Evolutionary conservation across 352 stramenopile genomes (phyloP), one percentile per base, ranked within the genome.

Genomic region (Globisporangium parvum): DNA sequence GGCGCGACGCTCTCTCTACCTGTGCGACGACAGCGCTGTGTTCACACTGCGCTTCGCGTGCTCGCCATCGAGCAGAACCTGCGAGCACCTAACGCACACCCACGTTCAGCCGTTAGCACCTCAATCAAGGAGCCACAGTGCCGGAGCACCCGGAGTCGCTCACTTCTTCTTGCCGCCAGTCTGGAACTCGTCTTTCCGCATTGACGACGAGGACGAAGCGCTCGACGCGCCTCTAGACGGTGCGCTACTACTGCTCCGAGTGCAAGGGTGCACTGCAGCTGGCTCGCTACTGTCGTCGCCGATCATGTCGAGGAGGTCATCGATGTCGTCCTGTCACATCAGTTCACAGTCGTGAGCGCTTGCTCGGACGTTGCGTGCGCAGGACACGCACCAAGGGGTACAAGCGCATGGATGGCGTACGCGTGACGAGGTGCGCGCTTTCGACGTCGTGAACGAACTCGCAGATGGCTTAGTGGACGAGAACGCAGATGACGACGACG

Each of bases 271-370:
- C 12, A 77, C 53, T 15, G 47, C 51, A 17, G 57, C 60, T 41
- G 54, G 58, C 23, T 67, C 71, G 41, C 79, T 71, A 37, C 82
- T 69, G 24, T 78, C 71, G 24, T 73, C 67, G 41, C 65, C 62
- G 6, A 89, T 67, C 73, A 91, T 80, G 48, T 85, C 70, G 17
- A 93, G 65, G 14, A 93, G 52, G 47, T 91, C 78, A 48, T 93
- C 77, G n/a, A 93, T 71, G 35, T 88, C 77, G 23, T 69, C 77
- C 61, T 87, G 65, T 39, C 12, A 8, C 31, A 37, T 37, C 31
- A 10, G 31, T 14, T 37, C 31, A 11, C 31, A 37, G 31, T 14
- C 6, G 31, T 45, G 39, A 45, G 14, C 39, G 11, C 39, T 20
- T 8, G 39, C 39, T 42, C 17, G 5, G 37, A 42, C 17, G 37